These are phyloP conservation scores for Knufia petricola DNA, from an alignment of 2,329 filamentous ascomycete genomes.

Conservation along the genomic window DNA sequence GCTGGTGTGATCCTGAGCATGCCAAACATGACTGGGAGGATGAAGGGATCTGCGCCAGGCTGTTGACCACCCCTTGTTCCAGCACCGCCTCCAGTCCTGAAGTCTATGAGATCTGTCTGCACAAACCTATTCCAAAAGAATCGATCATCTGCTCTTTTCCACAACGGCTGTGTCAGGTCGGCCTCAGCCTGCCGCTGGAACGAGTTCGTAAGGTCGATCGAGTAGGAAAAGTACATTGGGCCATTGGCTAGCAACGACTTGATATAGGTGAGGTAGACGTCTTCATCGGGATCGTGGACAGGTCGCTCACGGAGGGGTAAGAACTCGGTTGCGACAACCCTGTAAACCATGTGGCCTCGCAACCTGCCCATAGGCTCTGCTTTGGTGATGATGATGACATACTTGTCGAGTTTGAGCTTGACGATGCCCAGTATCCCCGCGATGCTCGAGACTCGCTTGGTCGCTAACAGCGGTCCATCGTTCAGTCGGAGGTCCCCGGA, in stretches of 20 bases:
- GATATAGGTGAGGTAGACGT: conserved; percentile 75
- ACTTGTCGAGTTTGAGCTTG: conserved; percentile 89
- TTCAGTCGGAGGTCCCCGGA: conserved; percentile 81
- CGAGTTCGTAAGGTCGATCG: conserved; percentile 88
- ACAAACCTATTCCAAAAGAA: conserved; percentile 99
- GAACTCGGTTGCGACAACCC: conserved; percentile 81
- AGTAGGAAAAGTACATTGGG: conserved; percentile 97
- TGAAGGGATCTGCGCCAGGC: conserved; percentile 75
- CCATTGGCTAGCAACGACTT: conserved; percentile 71
- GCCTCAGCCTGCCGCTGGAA: conserved; percentile 86
- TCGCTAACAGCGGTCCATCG: conserved; percentile 64
- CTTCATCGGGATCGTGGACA: conserved; percentile 86
- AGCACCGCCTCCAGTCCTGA: conserved; percentile 52
- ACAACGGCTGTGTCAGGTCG: conserved; percentile 63
- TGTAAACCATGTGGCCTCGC: conserved; percentile 95
- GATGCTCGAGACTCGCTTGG: conserved; percentile 84
- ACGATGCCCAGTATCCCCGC: conserved; percentile 91
- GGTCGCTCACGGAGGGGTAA: conserved; percentile 81
- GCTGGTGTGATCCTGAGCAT: conserved; percentile 89
- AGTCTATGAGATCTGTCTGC: conserved; percentile 82
- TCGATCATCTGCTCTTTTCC: conserved; percentile 87
- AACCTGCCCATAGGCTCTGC: conserved; percentile 81
- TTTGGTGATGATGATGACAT: conserved; percentile 93
- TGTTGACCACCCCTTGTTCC: conserved; percentile 48
- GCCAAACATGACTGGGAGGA: conserved; percentile 89